These are phyloP conservation scores for Cladobotryum protrusum DNA, from an alignment of 2,329 filamentous ascomycete genomes.

Conservation along the genomic window DNA sequence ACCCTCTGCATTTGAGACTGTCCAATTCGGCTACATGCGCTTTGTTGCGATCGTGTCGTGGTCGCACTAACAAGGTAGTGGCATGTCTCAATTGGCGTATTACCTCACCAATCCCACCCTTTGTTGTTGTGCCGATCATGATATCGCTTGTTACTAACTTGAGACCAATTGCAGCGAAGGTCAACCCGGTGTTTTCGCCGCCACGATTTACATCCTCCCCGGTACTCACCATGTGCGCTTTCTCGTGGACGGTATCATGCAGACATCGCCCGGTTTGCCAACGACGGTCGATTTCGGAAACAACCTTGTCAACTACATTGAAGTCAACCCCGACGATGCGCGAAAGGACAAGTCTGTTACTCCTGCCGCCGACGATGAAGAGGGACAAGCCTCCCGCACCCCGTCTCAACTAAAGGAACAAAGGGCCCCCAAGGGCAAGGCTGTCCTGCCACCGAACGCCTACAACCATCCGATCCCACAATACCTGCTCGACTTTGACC, in stretches of 20 bases:
- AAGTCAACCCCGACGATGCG: slow-evolving; percentile 74
- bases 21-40: slow-evolving; percentile 15
- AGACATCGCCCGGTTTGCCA: slow-evolving; percentile 76
- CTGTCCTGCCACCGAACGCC: slow-evolving; percentile 47
- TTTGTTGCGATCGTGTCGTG: slow-evolving; percentile 21
- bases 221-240: slow-evolving; percentile 97
- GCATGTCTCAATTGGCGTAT: background rate
- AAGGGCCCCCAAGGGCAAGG: slow-evolving; percentile 47
- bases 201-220: slow-evolving; percentile 75
- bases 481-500: slow-evolving; percentile 82
- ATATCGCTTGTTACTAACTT: background rate
- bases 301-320: slow-evolving; percentile 96
- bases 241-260: slow-evolving; percentile 89
- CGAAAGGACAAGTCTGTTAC: slow-evolving; percentile 28
- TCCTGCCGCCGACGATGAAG: slow-evolving; percentile 9
- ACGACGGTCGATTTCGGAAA: slow-evolving; percentile 98
- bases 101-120: background rate
- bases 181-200: slow-evolving; percentile 61
- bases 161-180: slow-evolving; percentile 37
- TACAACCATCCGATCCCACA: slow-evolving; percentile 74
- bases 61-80: background rate
- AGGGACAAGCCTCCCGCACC: slow-evolving; percentile 5
- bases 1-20: background rate
- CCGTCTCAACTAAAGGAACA: slow-evolving; percentile 33
- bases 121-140: slow-evolving; percentile 13